Percentiles rank a stretch among this genome's conserved stretches.
Conservation (phyloP, 2,329 filamentous ascomycete species). For the Parascedosporium putredinis region DNA sequence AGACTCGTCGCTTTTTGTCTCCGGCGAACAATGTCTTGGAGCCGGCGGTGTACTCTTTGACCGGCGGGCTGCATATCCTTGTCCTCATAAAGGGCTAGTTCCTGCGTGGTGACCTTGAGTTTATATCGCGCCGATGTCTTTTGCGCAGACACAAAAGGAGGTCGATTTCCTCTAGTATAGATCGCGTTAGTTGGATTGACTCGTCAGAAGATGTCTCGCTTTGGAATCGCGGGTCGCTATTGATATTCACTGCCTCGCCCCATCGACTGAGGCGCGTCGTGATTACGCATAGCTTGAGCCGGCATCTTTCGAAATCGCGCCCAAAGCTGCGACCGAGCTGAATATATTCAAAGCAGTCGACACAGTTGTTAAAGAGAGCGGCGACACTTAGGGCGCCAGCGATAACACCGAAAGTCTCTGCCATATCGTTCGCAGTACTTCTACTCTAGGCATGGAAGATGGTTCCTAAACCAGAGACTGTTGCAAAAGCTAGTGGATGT, state of each 20-base stretch:
- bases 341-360: slow-evolving; percentile 29
- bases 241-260: slow-evolving; percentile 22
- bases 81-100: background rate
- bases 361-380: slow-evolving; percentile 24
- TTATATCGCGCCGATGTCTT: slow-evolving; percentile 17
- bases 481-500: too few species aligned
- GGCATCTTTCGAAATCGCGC: slow-evolving; percentile 21
- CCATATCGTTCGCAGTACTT: too few species aligned
- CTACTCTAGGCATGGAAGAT: too few species aligned
- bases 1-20: slow-evolving; percentile 13
- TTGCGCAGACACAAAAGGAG: slow-evolving; percentile 16
- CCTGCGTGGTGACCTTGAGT: slow-evolving; percentile 8
- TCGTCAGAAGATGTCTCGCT: slow-evolving; percentile 8
- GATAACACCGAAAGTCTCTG: slow-evolving; percentile 15
- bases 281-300: slow-evolving; percentile 22
- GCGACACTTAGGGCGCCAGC: slow-evolving; percentile 24
- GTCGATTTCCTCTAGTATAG: slow-evolving; percentile 17
- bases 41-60: background rate
- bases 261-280: slow-evolving; percentile 22
- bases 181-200: slow-evolving; percentile 10
- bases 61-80: slow-evolving; percentile 1
- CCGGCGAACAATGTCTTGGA: background rate
- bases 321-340: slow-evolving; percentile 25
- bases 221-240: slow-evolving; percentile 17
- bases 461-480: too few species aligned